Evolutionary conservation across 371 early-diverging fungal species (phyloP).

Genomic region (Lichtheimia ornata): DNA sequence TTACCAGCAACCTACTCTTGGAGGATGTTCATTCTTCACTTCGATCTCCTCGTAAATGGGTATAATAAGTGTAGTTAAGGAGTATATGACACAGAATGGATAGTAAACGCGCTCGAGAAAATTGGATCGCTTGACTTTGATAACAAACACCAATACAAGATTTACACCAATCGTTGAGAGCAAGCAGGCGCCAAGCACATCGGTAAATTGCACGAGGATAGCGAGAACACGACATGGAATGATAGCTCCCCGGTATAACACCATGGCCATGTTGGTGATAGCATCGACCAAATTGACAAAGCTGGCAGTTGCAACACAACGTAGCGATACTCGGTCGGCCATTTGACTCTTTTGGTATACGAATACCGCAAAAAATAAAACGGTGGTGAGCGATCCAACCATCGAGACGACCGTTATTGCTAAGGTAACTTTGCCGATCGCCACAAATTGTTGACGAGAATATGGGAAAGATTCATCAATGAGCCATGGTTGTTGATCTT

Average conservation of each 20-base stretch:
- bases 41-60: conserved; percentile 10
- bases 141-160: conserved; percentile 32
- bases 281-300: conserved; percentile 15
- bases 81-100: conserved; percentile 15
- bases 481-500: neutral
- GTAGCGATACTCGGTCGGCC: conserved; percentile 30
- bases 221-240: conserved; percentile 16
- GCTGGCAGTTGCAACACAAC: conserved; percentile 28
- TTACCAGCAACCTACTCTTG: conserved; percentile 18
- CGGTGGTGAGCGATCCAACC: neutral
- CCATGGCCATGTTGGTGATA: conserved; percentile 11
- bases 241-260: neutral
- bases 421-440: too few relatives aligned
- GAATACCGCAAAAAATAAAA: neutral
- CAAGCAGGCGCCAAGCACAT: conserved; percentile 15
- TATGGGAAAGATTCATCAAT: neutral
- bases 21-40: neutral
- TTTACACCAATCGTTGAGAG: conserved; percentile 32
- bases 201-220: conserved; percentile 17
- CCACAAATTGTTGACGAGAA: neutral
- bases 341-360: neutral
- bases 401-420: neutral
- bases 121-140: conserved; percentile 16
- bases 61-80: conserved; percentile 9
- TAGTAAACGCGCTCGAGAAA: conserved; percentile 19